Evolutionary conservation across 768 basidiomycete genomes (phyloP).

Genomic region (Tremella fuciformis): DNA sequence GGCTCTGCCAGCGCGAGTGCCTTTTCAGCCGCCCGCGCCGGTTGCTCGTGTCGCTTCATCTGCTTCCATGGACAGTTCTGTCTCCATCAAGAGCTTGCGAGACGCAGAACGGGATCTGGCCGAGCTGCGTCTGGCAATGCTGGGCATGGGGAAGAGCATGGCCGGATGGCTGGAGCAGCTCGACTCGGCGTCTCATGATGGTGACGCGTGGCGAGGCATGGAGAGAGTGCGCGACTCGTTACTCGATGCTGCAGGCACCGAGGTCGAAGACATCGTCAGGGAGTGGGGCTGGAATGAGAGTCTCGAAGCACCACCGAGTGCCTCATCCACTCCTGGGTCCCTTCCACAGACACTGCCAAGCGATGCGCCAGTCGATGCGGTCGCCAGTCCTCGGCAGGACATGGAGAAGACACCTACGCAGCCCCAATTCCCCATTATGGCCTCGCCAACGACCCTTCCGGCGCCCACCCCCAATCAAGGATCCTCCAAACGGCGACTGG

Average conservation of each 20-base stretch:
- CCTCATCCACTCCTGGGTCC: slow-evolving; percentile 20
- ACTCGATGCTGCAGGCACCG: slow-evolving; percentile 39
- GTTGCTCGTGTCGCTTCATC: slow-evolving; percentile 3
- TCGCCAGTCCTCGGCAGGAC: not conserved
- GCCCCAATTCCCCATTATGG: slow-evolving; percentile 3
- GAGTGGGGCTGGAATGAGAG: slow-evolving; percentile 48
- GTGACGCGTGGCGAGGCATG: slow-evolving; percentile 35
- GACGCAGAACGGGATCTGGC: slow-evolving; percentile 49
- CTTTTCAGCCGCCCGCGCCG: slow-evolving; percentile 19
- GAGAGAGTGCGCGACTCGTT: slow-evolving; percentile 37
- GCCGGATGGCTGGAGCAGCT: slow-evolving; percentile 35
- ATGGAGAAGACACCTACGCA: not conserved
- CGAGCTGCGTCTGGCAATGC: slow-evolving; percentile 47
- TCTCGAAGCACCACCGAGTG: slow-evolving; percentile 31
- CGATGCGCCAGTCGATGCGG: not conserved
- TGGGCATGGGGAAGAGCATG: slow-evolving; percentile 51
- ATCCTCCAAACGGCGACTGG: too few relatives aligned
- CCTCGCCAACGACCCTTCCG: slow-evolving; percentile 5
- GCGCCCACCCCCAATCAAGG: not conserved
- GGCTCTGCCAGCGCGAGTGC: slow-evolving; percentile 17
- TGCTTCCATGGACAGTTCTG: slow-evolving; percentile 22
- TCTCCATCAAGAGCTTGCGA: slow-evolving; percentile 24
- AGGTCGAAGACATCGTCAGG: slow-evolving; percentile 36
- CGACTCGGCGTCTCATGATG: not conserved
- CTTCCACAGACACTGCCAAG: not conserved